These are phyloP conservation scores for Fusarium poae DNA, from an alignment of 2,329 filamentous ascomycete species.

Conservation along the genomic window DNA sequence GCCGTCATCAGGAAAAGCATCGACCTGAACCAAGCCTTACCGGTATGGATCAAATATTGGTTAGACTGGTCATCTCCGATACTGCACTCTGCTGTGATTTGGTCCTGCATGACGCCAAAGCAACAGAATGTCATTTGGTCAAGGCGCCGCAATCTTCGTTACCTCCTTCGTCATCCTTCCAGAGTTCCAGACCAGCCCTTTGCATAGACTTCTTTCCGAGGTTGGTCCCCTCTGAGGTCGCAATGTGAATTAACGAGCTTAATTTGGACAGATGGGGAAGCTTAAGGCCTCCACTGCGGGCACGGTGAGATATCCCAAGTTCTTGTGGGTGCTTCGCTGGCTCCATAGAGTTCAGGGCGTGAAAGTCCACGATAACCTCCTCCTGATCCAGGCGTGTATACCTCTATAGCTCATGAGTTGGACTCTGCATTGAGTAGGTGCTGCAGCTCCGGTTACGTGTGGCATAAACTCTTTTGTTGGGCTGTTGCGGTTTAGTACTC, in stretches of 20 bases:
- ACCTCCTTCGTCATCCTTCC: slow-evolving; percentile 38
- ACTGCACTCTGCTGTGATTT: slow-evolving; percentile 28
- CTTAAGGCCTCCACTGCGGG: slow-evolving; percentile 23
- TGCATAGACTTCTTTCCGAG: slow-evolving; percentile 30
- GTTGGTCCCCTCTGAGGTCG: slow-evolving; percentile 29
- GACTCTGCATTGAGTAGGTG: slow-evolving; percentile 5
- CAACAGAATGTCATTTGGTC: slow-evolving; percentile 29
- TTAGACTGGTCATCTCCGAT: slow-evolving; percentile 23
- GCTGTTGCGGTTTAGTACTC: slow-evolving; percentile 1
- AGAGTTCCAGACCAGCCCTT: slow-evolving; percentile 31
- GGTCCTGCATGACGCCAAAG: slow-evolving; percentile 33
- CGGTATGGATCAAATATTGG: not conserved
- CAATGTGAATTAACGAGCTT: slow-evolving; percentile 26
- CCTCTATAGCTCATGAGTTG: slow-evolving; percentile 6
- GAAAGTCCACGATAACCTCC: slow-evolving; percentile 24
- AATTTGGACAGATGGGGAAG: slow-evolving; percentile 20
- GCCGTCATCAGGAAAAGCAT: slow-evolving; percentile 22
- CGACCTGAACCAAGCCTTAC: slow-evolving; percentile 7
- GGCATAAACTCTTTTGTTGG: slow-evolving; percentile 34
- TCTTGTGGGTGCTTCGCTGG: slow-evolving; percentile 39
- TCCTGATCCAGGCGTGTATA: slow-evolving; percentile 20
- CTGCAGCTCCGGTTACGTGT: slow-evolving; percentile 19
- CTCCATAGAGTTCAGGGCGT: slow-evolving; percentile 30
- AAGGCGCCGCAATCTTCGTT: slow-evolving; percentile 21
- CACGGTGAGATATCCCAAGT: slow-evolving; percentile 16